A percentile compares a stretch with the other conserved stretches of the same genome.
phyloP scores from a whole-genome alignment of 169 alveolate species.

The Plasmodium cynomolgi region DNA sequence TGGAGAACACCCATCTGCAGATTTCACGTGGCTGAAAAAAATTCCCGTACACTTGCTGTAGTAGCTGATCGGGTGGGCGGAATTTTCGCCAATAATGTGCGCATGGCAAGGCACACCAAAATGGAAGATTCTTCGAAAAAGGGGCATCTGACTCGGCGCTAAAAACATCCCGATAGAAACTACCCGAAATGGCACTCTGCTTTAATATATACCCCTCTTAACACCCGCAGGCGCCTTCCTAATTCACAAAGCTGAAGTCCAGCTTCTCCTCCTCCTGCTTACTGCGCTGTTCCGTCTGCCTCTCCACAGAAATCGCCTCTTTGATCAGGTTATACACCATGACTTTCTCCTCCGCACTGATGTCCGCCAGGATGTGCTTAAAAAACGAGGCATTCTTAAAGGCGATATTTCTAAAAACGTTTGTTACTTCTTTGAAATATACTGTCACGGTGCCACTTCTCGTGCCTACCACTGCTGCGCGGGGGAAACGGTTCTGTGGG shows the following conservation, averaged over 20 bases:
- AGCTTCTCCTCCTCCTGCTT: conserved; percentile 35
- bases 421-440: conserved; percentile 50
- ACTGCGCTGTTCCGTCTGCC: background rate
- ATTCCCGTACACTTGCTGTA: background rate
- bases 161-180: background rate
- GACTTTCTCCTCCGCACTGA: conserved; percentile 46
- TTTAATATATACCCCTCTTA: background rate
- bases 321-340: conserved; percentile 57
- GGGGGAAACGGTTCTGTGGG: background rate
- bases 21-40: background rate
- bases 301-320: conserved; percentile 31
- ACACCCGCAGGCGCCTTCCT: background rate
- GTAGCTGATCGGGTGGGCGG: background rate
- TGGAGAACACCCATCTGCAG: background rate
- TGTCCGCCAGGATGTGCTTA: conserved; percentile 23
- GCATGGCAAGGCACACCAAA: background rate
- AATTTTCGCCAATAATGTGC: background rate
- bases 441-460: conserved; percentile 12
- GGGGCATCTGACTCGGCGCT: background rate
- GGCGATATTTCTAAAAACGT: conserved; percentile 70
- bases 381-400: conserved; percentile 52
- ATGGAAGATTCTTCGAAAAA: background rate
- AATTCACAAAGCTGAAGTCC: conserved; percentile 57
- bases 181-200: background rate
- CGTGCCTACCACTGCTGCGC: background rate